Evolutionary conservation across 1,139 yeast species (phyloP).

Genomic region (Pichia sp.): DNA sequence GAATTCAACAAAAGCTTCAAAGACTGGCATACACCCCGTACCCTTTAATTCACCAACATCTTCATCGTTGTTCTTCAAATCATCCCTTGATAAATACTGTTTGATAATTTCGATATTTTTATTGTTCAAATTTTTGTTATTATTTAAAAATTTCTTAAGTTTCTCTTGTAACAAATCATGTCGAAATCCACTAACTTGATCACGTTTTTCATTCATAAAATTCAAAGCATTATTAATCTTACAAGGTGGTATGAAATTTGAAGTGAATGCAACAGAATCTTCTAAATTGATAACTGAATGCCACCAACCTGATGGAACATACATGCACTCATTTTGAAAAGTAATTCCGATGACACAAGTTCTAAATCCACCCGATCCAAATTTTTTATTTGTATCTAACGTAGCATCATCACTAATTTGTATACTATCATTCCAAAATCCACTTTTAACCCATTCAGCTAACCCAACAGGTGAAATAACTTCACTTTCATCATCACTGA

Average conservation of each 20-base stretch:
- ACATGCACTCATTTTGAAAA: constrained; percentile 76
- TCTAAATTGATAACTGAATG: constrained; percentile 80
- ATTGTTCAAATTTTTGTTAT: constrained; percentile 25
- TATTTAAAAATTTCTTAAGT: constrained; percentile 15
- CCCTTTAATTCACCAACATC: constrained; percentile 36
- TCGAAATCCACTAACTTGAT: constrained; percentile 77
- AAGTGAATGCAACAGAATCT: constrained; percentile 76
- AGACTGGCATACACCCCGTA: constrained; percentile 44
- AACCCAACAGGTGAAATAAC: constrained; percentile 88
- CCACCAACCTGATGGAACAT: constrained; percentile 97
- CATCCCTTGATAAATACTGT: constrained; percentile 18
- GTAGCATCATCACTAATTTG: constrained; percentile 34
- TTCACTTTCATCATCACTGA: constrained; percentile 73
- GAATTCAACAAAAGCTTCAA: constrained; percentile 48
- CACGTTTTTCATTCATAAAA: constrained; percentile 59
- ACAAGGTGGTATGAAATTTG: constrained; percentile 71
- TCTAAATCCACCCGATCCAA: constrained; percentile 16
- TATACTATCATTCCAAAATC: constrained; percentile 61
- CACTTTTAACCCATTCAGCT: constrained; percentile 84
- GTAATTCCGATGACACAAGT: constrained; percentile 64
- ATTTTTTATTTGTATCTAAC: constrained; percentile 11
- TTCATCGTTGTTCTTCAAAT: constrained; percentile 27
- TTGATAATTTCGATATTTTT: constrained; percentile 23
- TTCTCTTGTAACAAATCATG: constrained; percentile 41
- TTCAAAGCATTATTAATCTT: constrained; percentile 53